Evolutionary conservation across 257 asterid species (phyloP).

Genomic region (Solanum peruvianum): DNA sequence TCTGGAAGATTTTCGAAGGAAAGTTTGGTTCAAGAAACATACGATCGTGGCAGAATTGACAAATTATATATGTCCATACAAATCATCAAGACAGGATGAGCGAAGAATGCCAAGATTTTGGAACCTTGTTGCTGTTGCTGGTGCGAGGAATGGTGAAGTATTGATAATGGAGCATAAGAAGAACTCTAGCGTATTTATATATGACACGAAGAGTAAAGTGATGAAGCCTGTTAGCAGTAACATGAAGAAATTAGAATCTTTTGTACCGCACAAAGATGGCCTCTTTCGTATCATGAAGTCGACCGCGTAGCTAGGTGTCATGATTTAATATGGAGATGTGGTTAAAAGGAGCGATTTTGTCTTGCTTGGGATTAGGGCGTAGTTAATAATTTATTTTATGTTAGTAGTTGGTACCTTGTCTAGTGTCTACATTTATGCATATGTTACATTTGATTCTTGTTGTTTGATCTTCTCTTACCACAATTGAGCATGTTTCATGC

Average conservation of each 20-base stretch:
- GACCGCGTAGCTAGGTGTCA: background rate
- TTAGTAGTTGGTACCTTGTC: background rate
- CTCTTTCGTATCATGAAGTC: background rate
- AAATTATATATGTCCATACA: background rate
- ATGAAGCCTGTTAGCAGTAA: background rate
- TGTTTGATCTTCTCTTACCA: background rate
- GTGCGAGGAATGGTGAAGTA: background rate
- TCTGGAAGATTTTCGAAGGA: background rate
- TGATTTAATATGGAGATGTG: background rate
- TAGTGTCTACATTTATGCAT: background rate
- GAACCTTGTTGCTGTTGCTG: constrained; percentile 3
- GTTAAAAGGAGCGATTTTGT: background rate
- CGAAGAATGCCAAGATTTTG: background rate
- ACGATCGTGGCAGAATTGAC: background rate
- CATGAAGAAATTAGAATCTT: background rate
- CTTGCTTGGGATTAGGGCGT: background rate
- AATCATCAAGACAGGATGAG: background rate
- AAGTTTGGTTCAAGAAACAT: constrained; percentile 8
- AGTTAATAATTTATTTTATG: background rate
- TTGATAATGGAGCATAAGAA: background rate
- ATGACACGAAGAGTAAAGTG: background rate
- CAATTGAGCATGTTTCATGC: background rate
- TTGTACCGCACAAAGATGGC: background rate
- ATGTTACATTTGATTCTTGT: background rate
- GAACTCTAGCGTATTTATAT: background rate